Percentiles rank a stretch among this genome's conserved stretches.
These are phyloP conservation scores for Pythium insidiosum DNA, from an alignment of 352 stramenopile genomes.

Conservation along the genomic window DNA sequence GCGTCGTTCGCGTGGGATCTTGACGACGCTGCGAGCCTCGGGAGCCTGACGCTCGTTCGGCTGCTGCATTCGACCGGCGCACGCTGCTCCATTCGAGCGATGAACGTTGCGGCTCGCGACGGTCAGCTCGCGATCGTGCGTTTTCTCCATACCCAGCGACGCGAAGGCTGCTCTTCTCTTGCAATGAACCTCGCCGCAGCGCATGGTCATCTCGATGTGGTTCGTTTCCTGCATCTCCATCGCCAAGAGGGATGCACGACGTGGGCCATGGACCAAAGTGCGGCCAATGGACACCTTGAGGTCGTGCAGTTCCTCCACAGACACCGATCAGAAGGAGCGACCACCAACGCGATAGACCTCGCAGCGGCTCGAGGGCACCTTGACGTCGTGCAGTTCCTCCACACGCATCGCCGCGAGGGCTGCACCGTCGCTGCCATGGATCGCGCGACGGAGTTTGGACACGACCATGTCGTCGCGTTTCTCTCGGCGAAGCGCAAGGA, in stretches of 20 bases:
- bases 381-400: constrained; percentile 25
- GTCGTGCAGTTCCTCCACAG: constrained; percentile 9
- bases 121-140: constrained; percentile 19
- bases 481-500: constrained; percentile 16
- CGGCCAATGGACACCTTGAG: constrained; percentile 18
- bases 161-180: constrained; percentile 26
- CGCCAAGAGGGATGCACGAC: constrained; percentile 19
- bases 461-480: constrained; percentile 21
- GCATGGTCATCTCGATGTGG: constrained; percentile 21
- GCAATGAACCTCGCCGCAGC: constrained; percentile 31
- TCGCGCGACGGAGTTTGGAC: constrained; percentile 27
- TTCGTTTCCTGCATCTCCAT: constrained; percentile 30
- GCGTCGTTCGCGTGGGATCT: constrained; percentile 24
- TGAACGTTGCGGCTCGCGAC: constrained; percentile 14
- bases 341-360: constrained; percentile 12
- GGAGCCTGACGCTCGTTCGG: constrained; percentile 10
- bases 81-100: constrained; percentile 2
- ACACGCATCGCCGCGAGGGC: constrained; percentile 17
- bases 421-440: constrained; percentile 32
- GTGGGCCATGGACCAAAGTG: constrained; percentile 22
- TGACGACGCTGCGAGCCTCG: constrained; percentile 5
- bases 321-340: neutral
- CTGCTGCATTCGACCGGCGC: neutral
- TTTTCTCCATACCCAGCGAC: constrained; percentile 26
- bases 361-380: constrained; percentile 10